These are phyloP conservation scores for Metschnikowia colocasiae DNA, from an alignment of 805 yeast species.

Conservation along the genomic window DNA sequence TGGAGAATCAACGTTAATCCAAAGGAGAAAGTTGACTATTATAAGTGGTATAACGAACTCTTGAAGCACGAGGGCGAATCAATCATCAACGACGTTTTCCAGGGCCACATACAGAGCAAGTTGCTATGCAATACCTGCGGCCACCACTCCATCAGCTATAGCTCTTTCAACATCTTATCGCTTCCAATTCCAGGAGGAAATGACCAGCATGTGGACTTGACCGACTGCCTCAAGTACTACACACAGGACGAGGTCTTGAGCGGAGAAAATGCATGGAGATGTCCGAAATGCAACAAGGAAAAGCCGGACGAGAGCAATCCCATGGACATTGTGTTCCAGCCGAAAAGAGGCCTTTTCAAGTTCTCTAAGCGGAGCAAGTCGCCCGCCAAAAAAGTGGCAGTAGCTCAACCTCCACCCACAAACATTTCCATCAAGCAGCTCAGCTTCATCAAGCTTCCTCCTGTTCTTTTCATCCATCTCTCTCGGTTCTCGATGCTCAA, in stretches of 20 bases:
- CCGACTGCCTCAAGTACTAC: slow-evolving; percentile 61
- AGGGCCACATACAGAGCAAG: slow-evolving; percentile 68
- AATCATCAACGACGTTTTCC: slow-evolving; percentile 62
- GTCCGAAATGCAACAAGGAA: slow-evolving; percentile 60
- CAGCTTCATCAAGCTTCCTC: slow-evolving; percentile 35
- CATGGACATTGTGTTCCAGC: slow-evolving; percentile 32
- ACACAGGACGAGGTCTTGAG: slow-evolving; percentile 60
- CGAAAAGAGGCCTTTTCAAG: slow-evolving; percentile 34
- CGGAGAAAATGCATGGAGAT: slow-evolving; percentile 83
- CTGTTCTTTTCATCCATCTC: slow-evolving; percentile 37
- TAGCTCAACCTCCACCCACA: slow-evolving; percentile 5
- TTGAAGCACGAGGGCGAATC: slow-evolving; percentile 58
- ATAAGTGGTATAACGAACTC: slow-evolving; percentile 56
- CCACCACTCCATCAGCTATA: slow-evolving; percentile 53
- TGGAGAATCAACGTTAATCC: slow-evolving; percentile 32
- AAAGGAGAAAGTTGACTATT: slow-evolving; percentile 47
- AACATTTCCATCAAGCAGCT: slow-evolving; percentile 22
- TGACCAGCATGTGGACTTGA: slow-evolving; percentile 38
- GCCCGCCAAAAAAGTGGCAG: slow-evolving; percentile 24
- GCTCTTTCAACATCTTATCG: slow-evolving; percentile 60
- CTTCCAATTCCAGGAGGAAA: slow-evolving; percentile 48
- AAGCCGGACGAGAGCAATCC: slow-evolving; percentile 11
- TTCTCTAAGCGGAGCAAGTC: slow-evolving; percentile 34
- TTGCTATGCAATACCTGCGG: slow-evolving; percentile 65
- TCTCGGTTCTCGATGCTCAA: slow-evolving; percentile 46